Evolutionary conservation across 345 rosid genomes (phyloP), one percentile per base, ranked within the genome.

Genomic region (Citrus mangshanensis): DNA sequence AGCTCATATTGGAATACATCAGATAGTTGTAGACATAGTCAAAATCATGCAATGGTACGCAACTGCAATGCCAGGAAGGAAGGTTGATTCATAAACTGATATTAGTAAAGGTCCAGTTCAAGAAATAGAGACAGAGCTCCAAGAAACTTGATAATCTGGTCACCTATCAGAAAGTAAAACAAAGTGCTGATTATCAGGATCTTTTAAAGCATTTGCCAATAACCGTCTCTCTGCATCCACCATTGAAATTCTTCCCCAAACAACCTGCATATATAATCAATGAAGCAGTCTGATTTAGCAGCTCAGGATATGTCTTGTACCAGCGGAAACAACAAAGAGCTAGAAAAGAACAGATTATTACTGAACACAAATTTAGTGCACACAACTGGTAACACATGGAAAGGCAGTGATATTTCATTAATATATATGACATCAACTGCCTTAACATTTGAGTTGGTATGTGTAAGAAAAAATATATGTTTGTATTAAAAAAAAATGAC

Each of bases 221-320:
- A 97, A 89, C 69, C 99, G 87, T 80, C 86, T 92, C 91, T 97
- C 99, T 2, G 99, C 99, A 86, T 94, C 98, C 85, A 97, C 86
- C 99, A 97, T 97, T 22, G 99, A 92, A 38, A 97, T 93, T 81
- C 90, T 93, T 72, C 99, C 99, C 99, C 99, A 97, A 7, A 92
- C 87, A 68, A 97, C 98, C 98, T 97, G 77, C 64, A 81, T 68
- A 38, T 8, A 34, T 69, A 77, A 66, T 67, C 40, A 72, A 59
- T 64, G 67, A 58, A 82, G 78, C 78, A 83, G 16, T 38, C 59
- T 22, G 13, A 74, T 60, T 73, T 62, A 42, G 69, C 27, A 25
- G 32, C 56, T 63, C 49, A n/a, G 32, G 30, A 32, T 5, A 22
- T 65, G 55, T 12, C 35, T 46, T 24, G 46, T 65, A 51, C 4